Percentiles rank a stretch among this genome's conserved stretches.
These are phyloP conservation scores for Linum tenue DNA, from an alignment of 345 rosid species.

Conservation along the genomic window DNA sequence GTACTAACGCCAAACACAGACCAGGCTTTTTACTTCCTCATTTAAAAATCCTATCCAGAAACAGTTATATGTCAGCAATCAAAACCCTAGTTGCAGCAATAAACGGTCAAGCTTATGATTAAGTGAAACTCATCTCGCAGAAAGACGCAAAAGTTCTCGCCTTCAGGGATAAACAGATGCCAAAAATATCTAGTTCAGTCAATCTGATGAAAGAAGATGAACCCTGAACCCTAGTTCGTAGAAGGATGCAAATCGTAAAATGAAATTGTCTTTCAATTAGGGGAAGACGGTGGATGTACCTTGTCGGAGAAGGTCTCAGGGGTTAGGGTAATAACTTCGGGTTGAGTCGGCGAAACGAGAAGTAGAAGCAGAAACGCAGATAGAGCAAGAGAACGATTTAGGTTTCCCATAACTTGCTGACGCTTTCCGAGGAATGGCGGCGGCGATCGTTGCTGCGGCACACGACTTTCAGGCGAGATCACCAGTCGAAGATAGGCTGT, in stretches of 20 bases:
- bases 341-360: constrained; percentile 17
- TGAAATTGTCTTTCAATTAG: background rate
- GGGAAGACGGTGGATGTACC: constrained; percentile 30
- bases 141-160: too few relatives aligned
- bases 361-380: constrained; percentile 21
- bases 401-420: constrained; percentile 14
- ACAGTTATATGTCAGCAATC: background rate
- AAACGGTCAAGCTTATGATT: background rate
- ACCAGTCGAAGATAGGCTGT: background rate
- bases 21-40: background rate
- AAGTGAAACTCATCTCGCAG: background rate
- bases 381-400: constrained; percentile 12
- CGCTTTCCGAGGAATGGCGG: background rate
- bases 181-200: background rate
- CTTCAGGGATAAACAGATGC: background rate
- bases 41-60: background rate
- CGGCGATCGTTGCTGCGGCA: background rate
- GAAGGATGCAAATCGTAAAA: background rate
- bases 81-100: background rate
- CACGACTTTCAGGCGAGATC: background rate
- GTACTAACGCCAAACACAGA: too few relatives aligned
- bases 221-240: background rate
- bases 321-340: constrained; percentile 82
- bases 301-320: constrained; percentile 91
- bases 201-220: background rate